Percentiles rank a stretch among this genome's conserved stretches.
These are phyloP conservation scores for Xenoacremonium recifei DNA, from an alignment of 2,329 filamentous ascomycete genomes.

Conservation along the genomic window DNA sequence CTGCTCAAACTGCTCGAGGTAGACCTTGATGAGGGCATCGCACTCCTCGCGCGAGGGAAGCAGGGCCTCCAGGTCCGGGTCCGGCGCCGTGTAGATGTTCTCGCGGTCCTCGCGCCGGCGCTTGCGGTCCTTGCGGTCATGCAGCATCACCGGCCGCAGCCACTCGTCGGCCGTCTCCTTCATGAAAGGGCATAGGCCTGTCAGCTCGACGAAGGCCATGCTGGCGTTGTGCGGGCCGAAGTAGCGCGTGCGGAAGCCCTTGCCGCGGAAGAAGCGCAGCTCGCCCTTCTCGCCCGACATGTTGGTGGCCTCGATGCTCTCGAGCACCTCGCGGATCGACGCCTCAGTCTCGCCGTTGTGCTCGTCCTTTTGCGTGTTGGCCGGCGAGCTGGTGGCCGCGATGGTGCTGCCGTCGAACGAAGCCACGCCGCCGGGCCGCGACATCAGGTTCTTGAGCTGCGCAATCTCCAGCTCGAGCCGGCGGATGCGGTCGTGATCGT, in stretches of 20 bases:
- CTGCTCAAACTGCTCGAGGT: conserved; percentile 55
- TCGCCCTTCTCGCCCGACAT: conserved; percentile 48
- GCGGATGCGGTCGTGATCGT: conserved; percentile 58
- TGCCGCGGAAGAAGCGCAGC: conserved; percentile 56
- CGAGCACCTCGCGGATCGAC: conserved; percentile 36
- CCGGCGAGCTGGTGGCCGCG: conserved; percentile 43
- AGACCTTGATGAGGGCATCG: conserved; percentile 48
- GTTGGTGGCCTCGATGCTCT: conserved; percentile 39
- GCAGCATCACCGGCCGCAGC: conserved; percentile 56
- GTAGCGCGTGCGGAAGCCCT: conserved; percentile 60
- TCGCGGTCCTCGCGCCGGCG: conserved; percentile 54
- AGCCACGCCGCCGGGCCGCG: conserved; percentile 39
- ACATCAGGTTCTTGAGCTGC: conserved; percentile 53
- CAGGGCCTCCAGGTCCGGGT: conserved; percentile 49
- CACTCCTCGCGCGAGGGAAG: conserved; percentile 47
- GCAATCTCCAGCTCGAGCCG: conserved; percentile 58
- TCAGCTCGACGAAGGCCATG: conserved; percentile 58
- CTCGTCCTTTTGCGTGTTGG: conserved; percentile 44
- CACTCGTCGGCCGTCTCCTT: conserved; percentile 61
- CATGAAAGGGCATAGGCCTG: conserved; percentile 60
- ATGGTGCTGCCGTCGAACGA: conserved; percentile 53
- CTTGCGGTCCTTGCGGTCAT: conserved; percentile 54
- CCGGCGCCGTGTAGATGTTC: conserved; percentile 44
- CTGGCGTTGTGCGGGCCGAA: conserved; percentile 60
- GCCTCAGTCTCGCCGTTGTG: conserved; percentile 29